Percentiles rank a stretch among this genome's conserved stretches.
phyloP scores from a whole-genome alignment of 2,329 filamentous ascomycete genomes.

The Rutstroemia sp. region DNA sequence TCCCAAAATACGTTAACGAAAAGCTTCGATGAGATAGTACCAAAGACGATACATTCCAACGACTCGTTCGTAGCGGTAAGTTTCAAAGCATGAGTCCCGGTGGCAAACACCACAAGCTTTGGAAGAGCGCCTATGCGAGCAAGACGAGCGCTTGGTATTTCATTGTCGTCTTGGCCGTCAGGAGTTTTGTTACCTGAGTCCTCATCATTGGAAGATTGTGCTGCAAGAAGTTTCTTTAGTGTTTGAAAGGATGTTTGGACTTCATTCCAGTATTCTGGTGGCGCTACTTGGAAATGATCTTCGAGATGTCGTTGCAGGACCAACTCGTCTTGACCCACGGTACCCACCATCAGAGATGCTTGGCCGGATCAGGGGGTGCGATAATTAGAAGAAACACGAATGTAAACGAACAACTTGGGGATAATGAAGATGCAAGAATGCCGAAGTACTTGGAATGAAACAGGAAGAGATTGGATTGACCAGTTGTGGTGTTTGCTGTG shows the following conservation, averaged over 20 bases:
- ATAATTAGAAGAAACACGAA: background rate
- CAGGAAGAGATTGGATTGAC: too few species aligned
- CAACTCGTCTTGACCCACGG: background rate
- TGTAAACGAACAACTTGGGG: background rate
- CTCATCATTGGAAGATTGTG: background rate
- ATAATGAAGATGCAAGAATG: background rate
- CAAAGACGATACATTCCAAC: constrained; percentile 13
- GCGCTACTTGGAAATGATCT: background rate
- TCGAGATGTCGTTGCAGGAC: background rate
- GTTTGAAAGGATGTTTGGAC: background rate
- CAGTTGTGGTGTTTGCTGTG: background rate
- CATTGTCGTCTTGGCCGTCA: constrained; percentile 1
- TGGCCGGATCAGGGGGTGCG: background rate
- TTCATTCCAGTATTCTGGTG: background rate
- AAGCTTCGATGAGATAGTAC: constrained; percentile 3
- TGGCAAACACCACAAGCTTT: constrained; percentile 6
- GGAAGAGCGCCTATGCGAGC: constrained; percentile 2
- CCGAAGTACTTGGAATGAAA: background rate
- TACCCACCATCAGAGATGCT: background rate
- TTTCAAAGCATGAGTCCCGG: constrained; percentile 5
- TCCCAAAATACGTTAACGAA: constrained; percentile 13
- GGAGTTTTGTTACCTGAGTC: background rate
- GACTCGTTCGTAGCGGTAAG: constrained; percentile 10
- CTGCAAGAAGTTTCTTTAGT: background rate
- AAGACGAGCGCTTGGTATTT: constrained; percentile 3